phyloP scores from a whole-genome alignment of 192 early-diverging fungal genomes.

The Polychytrium aggregatum region DNA sequence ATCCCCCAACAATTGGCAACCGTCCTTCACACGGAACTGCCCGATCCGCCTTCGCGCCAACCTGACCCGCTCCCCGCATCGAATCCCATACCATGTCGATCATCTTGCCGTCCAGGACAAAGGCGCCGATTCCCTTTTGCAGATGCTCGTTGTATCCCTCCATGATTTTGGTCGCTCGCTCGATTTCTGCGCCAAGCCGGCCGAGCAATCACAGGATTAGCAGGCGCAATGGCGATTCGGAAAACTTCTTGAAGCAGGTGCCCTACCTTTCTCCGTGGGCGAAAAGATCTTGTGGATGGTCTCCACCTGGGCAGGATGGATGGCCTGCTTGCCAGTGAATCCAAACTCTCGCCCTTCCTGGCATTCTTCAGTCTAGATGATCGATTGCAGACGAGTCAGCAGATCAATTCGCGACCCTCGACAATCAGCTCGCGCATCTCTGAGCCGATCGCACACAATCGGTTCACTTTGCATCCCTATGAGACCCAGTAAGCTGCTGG shows the following conservation, averaged over 20 bases:
- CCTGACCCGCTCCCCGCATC: not conserved
- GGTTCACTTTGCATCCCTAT: too few relatives aligned
- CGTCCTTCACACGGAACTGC: too few relatives aligned
- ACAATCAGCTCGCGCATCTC: too few relatives aligned
- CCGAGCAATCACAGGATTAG: not conserved
- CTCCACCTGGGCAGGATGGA: constrained; percentile 83
- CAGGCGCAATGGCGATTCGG: too few relatives aligned
- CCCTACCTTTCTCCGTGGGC: constrained; percentile 52
- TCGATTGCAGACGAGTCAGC: too few relatives aligned
- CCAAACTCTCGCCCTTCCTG: constrained; percentile 80
- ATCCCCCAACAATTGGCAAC: constrained; percentile 1
- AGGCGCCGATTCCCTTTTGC: constrained; percentile 73
- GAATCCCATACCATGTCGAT: constrained; percentile 31
- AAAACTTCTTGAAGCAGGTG: too few relatives aligned
- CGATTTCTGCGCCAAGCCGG: constrained; percentile 31
- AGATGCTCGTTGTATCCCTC: constrained; percentile 54
- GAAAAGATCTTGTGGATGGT: constrained; percentile 68
- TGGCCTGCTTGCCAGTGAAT: constrained; percentile 92
- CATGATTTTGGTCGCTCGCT: constrained; percentile 58
- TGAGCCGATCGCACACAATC: too few relatives aligned
- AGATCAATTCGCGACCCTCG: too few relatives aligned
- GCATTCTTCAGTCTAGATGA: too few relatives aligned
- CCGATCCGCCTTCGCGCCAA: too few relatives aligned
- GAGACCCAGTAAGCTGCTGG: too few relatives aligned
- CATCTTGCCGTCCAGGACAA: constrained; percentile 87